A percentile compares a stretch with the other conserved stretches of the same genome.
Conservation (phyloP, 306 rosid genomes). For the Malus domestica region DNA sequence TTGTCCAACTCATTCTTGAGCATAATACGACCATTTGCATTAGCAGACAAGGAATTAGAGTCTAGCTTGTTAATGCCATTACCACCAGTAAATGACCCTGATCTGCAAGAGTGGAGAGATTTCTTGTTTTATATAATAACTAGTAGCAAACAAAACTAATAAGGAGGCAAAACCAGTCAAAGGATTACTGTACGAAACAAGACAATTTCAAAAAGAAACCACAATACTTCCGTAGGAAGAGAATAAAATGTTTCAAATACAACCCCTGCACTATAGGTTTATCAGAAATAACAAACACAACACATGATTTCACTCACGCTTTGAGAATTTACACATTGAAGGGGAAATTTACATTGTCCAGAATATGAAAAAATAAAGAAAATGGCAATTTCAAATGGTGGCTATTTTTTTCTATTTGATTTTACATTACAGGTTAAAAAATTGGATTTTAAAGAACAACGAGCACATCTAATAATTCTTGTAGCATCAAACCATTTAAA, state of each 20-base stretch:
- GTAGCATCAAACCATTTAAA: background rate
- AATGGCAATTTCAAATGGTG: background rate
- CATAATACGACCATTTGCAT: slow-evolving; percentile 37
- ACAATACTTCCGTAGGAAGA: background rate
- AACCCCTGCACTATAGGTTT: background rate
- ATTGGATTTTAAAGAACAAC: background rate
- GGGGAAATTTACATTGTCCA: background rate
- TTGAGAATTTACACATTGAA: background rate
- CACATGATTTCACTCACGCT: background rate
- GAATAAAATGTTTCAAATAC: background rate
- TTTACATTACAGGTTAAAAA: background rate
- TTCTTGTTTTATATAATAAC: slow-evolving; percentile 4
- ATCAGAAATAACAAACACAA: background rate
- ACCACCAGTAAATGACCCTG: slow-evolving; percentile 42
- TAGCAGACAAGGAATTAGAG: slow-evolving; percentile 40
- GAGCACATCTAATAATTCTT: background rate
- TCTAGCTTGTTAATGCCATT: slow-evolving; percentile 40
- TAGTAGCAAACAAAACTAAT: background rate
- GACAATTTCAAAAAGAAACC: background rate
- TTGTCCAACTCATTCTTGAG: slow-evolving; percentile 55
- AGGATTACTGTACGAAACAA: background rate
- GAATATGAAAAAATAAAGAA: background rate
- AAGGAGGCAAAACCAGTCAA: background rate
- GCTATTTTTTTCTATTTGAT: background rate
- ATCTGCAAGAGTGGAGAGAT: slow-evolving; percentile 36